Evolutionary conservation across 1,284 basidiomycete species (phyloP), one percentile per base, ranked within the genome.

Genomic region (Boletellus deceptivus): DNA sequence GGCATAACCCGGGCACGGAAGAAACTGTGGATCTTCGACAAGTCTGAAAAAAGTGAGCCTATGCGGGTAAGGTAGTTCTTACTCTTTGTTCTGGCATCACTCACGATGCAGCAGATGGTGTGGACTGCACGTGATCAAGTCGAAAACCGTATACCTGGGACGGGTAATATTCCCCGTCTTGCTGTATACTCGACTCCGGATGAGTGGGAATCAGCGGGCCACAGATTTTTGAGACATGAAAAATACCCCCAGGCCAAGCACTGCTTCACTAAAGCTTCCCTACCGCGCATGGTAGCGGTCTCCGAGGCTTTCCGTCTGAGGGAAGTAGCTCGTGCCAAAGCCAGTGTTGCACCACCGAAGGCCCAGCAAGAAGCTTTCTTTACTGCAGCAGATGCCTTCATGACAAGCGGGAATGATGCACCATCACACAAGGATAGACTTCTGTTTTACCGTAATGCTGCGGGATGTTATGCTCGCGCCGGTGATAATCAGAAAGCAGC

Each of bases 1-100:
- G 86, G 84, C 0, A 75, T 87, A 36, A 89, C 86, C 0, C 66
- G 86, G 38, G 84, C 85, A 1, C 72, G 83, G 33, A 83, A 81
- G 55, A 83, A 83, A 40, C 62, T 86, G 3, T 86, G 84, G 82
- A 81, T 87, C 11, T 76, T 77, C 8, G 86, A 88, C 62, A 71
- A 72, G 27, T 86, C 83, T 2, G 68, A 72, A 3, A 79, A 73
- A 45, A 74, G 76, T 7, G 76, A 79, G 43, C 76, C 83, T 0
- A 80, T 87, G 78, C 70, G 75, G 58, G 85, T 85, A 49, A 55
- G 22, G 53, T 6, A 36, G 14, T 33, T 38, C 35, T 22, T 31
- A 18, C 37, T 13, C 3, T 37, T 33, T 27, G 8, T 27, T 1
- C 18, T 18, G 10, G 36, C 1, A 8, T 27, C 16, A 4, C 43